Evolutionary conservation across 169 alveolate genomes (phyloP).

Genomic region (Perkinsus olseni): DNA sequence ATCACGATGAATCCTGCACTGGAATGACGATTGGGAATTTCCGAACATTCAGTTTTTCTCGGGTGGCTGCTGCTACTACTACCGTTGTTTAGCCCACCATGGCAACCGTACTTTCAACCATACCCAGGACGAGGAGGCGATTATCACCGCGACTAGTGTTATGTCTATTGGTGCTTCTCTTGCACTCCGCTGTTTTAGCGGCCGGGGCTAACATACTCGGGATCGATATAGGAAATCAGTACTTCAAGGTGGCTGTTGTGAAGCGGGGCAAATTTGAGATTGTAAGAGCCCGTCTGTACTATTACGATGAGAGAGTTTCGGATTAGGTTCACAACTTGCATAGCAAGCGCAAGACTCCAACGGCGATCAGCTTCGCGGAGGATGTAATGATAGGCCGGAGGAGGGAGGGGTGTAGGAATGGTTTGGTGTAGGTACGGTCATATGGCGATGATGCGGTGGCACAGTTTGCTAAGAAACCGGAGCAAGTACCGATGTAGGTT

Average conservation of each 20-base stretch:
- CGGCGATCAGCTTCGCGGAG: slow-evolving; percentile 23
- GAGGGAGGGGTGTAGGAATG: neutral
- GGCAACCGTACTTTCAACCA: no score
- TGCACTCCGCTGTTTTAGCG: neutral
- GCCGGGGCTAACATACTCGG: slow-evolving; percentile 32
- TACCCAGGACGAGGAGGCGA: no score
- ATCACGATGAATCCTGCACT: no score
- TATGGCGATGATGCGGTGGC: slow-evolving; percentile 24
- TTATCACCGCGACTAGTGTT: neutral
- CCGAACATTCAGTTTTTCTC: no score
- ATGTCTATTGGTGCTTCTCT: neutral
- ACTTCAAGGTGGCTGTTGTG: slow-evolving; percentile 26
- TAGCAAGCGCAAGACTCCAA: slow-evolving; percentile 26
- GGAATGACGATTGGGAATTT: no score
- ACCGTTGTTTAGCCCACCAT: no score
- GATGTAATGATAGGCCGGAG: neutral
- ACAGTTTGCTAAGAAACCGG: slow-evolving; percentile 13
- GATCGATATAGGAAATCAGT: slow-evolving; percentile 30
- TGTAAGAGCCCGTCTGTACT: neutral
- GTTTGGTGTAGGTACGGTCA: slow-evolving; percentile 2
- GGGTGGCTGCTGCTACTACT: no score
- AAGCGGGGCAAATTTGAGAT: slow-evolving; percentile 30
- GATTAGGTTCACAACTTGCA: neutral
- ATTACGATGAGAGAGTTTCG: neutral
- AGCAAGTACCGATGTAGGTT: neutral